These are phyloP conservation scores for Dioscorea zingiberensis DNA, from an alignment of 106 monocot species.

Conservation along the genomic window DNA sequence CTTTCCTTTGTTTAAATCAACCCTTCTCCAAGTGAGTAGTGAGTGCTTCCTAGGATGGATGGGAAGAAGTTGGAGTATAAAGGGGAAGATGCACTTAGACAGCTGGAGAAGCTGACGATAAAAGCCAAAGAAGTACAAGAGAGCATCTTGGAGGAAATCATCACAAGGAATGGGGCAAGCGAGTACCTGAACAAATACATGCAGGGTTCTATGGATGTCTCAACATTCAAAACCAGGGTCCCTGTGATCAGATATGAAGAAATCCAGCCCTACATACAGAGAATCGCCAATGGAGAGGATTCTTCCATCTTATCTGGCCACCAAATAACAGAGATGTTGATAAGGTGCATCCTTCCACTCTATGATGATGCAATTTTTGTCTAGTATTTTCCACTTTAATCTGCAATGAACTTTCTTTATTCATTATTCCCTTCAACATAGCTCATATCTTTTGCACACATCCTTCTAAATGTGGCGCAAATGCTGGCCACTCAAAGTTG, in stretches of 20 bases:
- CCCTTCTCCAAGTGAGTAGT: not conserved
- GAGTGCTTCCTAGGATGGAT: too few relatives aligned
- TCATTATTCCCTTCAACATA: not conserved
- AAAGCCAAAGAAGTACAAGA: slow-evolving; percentile 49
- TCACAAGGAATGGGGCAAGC: slow-evolving; percentile 31
- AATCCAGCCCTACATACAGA: slow-evolving; percentile 43
- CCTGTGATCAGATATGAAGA: slow-evolving; percentile 43
- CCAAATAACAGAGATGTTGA: slow-evolving; percentile 39
- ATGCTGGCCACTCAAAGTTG: too few relatives aligned
- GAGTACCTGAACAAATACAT: slow-evolving; percentile 52
- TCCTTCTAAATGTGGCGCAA: too few relatives aligned
- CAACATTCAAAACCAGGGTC: slow-evolving; percentile 32
- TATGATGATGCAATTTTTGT: too few relatives aligned
- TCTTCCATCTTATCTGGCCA: slow-evolving; percentile 43
- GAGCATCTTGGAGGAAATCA: slow-evolving; percentile 33
- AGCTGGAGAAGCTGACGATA: slow-evolving; percentile 40
- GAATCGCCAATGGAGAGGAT: slow-evolving; percentile 41
- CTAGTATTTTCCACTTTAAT: too few relatives aligned
- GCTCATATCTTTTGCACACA: too few relatives aligned
- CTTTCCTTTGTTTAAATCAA: not conserved
- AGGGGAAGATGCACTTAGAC: slow-evolving; percentile 38
- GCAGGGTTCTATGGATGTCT: slow-evolving; percentile 28
- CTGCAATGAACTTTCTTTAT: too few relatives aligned
- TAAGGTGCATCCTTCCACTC: slow-evolving; percentile 19
- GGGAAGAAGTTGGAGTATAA: slow-evolving; percentile 38